phyloP scores from a whole-genome alignment of 1,139 yeast species.

The Scheffersomyces titani region DNA sequence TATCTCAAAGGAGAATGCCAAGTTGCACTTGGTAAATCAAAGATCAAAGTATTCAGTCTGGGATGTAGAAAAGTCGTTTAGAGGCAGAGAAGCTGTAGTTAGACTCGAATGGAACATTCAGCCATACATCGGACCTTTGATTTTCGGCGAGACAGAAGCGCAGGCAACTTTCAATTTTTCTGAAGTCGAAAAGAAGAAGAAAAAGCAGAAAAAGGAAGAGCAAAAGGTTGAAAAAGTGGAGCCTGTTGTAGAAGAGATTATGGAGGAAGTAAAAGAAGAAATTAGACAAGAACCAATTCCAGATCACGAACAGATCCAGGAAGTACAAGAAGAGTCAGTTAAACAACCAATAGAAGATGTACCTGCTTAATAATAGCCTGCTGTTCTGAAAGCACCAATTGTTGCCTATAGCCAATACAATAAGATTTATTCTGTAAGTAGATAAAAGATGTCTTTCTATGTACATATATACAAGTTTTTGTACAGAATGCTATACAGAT shows the following conservation, averaged over 20 bases:
- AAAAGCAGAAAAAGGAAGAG: slow-evolving; percentile 2
- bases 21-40: slow-evolving; percentile 49
- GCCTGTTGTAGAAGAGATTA: background rate
- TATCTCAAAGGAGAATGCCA: slow-evolving; percentile 57
- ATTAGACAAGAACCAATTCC: too few relatives aligned
- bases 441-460: background rate
- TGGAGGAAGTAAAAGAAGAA: background rate
- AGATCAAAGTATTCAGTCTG: slow-evolving; percentile 83
- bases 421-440: background rate
- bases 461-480: slow-evolving; percentile 1
- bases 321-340: background rate
- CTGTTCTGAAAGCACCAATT: background rate
- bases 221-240: background rate
- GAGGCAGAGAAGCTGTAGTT: slow-evolving; percentile 67
- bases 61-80: slow-evolving; percentile 74
- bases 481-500: background rate
- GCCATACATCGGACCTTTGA: slow-evolving; percentile 82
- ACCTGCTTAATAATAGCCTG: background rate
- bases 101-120: slow-evolving; percentile 89
- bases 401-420: background rate
- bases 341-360: background rate
- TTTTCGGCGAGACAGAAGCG: slow-evolving; percentile 60
- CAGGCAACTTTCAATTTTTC: slow-evolving; percentile 31
- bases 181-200: slow-evolving; percentile 16
- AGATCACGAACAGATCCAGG: too few relatives aligned